Evolutionary conservation across 1,284 basidiomycete species (phyloP), one percentile per base, ranked within the genome.

Genomic region (Kwoniella shivajii): DNA sequence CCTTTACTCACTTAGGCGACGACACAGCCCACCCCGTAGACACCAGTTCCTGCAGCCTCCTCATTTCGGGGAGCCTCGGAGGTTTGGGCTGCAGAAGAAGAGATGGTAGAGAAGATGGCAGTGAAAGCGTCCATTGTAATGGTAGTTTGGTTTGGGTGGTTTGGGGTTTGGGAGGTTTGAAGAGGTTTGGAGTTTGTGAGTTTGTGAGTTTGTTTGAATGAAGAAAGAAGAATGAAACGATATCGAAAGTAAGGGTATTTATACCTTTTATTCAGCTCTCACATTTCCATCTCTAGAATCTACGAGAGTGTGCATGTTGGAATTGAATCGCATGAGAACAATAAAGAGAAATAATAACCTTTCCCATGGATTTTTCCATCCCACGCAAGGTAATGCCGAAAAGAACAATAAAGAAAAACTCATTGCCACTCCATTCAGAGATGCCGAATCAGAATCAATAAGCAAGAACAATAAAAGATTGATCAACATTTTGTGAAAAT

Each of bases 91-190:
- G 61, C 61, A 44, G 48, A 43, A 18, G 60, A 47, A 43, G 49
- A 37, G 52, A 57, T 36, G 46, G 50, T 41, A 53, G 57, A 46
- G 64, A 67, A 64, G 61, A 66, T 62, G 57, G 68, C 58, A 54
- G 72, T 73, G 68, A 74, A 71, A 61, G 71, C 69, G 71, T 73
- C 68, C 75, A 77, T 75, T 68, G 68, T 77, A 67, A 58, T 58
- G 62, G 60, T 52, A 6, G 38, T 57, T 57, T 56, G 54, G 42
- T 26, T 39, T 54, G 46, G 33, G 27, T 24, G 39, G 29, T 52
- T 56, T 16, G 50, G 26, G 36, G 27, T 51, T 47, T 54, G 33
- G 43, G 24, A 18, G n/a, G 54, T 37, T 26, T 39, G 57, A 43
- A 31, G 27, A n/a, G 39, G 29, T 52, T 56, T 16, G 50, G 26